Percentiles rank a stretch among this genome's conserved stretches.
phyloP scores from a whole-genome alignment of 2,329 filamentous ascomycete genomes.

The Cryphonectria japonica region DNA sequence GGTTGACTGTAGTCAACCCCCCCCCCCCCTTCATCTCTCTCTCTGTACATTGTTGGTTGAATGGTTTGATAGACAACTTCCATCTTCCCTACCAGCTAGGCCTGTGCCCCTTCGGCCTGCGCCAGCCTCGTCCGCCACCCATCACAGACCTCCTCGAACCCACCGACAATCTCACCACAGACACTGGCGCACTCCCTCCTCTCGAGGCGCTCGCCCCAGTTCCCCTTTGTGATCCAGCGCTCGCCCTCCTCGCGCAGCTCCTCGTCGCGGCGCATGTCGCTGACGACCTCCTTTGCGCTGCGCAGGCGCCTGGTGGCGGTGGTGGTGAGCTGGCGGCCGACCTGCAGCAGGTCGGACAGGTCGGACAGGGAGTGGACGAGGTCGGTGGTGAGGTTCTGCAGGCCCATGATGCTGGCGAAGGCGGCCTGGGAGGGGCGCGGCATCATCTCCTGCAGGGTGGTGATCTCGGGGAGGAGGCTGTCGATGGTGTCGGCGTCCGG shows the following conservation, averaged over 20 bases:
- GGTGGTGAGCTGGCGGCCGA: slow-evolving; percentile 86
- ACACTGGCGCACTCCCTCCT: slow-evolving; percentile 81
- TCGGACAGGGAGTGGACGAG: slow-evolving; percentile 81
- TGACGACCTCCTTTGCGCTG: slow-evolving; percentile 81
- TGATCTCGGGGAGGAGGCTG: slow-evolving; percentile 68
- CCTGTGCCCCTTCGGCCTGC: slow-evolving; percentile 57
- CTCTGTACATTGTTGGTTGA: background rate
- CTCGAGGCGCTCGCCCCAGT: slow-evolving; percentile 78
- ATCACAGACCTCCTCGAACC: slow-evolving; percentile 90
- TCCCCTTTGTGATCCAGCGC: slow-evolving; percentile 77
- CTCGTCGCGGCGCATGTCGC: slow-evolving; percentile 81
- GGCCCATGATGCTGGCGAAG: slow-evolving; percentile 67
- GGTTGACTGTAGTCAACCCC: background rate
- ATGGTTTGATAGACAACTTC: no score
- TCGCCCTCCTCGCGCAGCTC: slow-evolving; percentile 83
- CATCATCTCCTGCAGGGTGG: slow-evolving; percentile 67
- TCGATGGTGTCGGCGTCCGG: slow-evolving; percentile 69
- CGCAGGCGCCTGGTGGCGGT: slow-evolving; percentile 79
- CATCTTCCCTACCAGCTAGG: slow-evolving; percentile 31
- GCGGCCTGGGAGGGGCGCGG: slow-evolving; percentile 66
- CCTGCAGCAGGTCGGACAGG: slow-evolving; percentile 89
- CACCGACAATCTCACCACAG: slow-evolving; percentile 85
- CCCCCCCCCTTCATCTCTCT: background rate
- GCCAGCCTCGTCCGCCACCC: slow-evolving; percentile 78
- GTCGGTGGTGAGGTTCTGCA: slow-evolving; percentile 73